phyloP scores from a whole-genome alignment of 2,329 filamentous ascomycete genomes.

The Cercospora sp. region DNA sequence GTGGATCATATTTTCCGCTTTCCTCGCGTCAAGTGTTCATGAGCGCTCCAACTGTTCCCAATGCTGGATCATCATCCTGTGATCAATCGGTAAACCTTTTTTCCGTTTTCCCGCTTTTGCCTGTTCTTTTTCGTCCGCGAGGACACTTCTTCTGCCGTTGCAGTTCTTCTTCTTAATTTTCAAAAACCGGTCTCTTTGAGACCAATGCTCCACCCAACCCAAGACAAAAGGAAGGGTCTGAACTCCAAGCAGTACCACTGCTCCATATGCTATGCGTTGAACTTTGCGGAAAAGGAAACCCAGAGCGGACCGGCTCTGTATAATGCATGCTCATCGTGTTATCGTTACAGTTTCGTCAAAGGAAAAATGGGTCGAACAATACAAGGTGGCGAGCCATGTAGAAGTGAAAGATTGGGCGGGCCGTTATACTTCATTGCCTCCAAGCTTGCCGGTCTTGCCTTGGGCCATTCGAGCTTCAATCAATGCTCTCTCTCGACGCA shows the following conservation, averaged over 20 bases:
- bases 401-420: background rate
- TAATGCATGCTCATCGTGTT: slow-evolving; percentile 22
- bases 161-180: background rate
- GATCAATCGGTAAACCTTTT: background rate
- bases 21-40: background rate
- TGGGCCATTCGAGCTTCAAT: slow-evolving; percentile 21
- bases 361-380: slow-evolving; percentile 11
- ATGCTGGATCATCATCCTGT: background rate
- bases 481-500: slow-evolving; percentile 24
- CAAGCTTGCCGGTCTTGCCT: slow-evolving; percentile 19
- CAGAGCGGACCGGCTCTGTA: slow-evolving; percentile 21
- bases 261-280: slow-evolving; percentile 22
- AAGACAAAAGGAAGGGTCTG: background rate
- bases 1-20: background rate
- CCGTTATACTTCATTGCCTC: slow-evolving; percentile 23
- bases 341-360: slow-evolving; percentile 26
- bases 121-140: slow-evolving; percentile 16
- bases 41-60: background rate
- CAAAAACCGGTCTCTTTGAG: background rate
- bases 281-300: background rate
- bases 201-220: slow-evolving; percentile 1
- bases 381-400: background rate
- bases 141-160: slow-evolving; percentile 7
- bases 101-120: slow-evolving; percentile 1
- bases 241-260: slow-evolving; percentile 13